phyloP scores from a whole-genome alignment of 2,329 filamentous ascomycete genomes.

The Lasiodiplodia sp. region DNA sequence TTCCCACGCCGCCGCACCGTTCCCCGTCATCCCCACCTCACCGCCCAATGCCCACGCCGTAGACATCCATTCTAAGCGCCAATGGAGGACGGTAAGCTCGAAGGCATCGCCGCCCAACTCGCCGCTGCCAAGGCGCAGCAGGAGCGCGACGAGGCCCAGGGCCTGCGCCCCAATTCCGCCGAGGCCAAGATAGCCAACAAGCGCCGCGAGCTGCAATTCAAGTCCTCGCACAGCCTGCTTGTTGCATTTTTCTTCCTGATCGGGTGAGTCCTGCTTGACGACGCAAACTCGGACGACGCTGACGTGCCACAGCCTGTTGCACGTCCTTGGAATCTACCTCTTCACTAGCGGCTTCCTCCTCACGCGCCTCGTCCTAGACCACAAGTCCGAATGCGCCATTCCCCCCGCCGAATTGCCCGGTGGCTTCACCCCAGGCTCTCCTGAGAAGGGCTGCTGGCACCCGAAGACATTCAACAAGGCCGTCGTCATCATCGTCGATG shows the following conservation, averaged over 20 bases:
- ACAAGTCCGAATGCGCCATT: constrained; percentile 78
- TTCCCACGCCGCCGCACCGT: constrained; percentile 1
- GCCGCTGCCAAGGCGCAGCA: constrained; percentile 45
- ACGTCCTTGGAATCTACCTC: constrained; percentile 82
- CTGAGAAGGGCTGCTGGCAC: constrained; percentile 86
- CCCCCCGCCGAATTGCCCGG: constrained; percentile 67
- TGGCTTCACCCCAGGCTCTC: constrained; percentile 46
- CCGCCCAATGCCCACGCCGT: constrained; percentile 14
- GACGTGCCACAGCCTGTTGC: constrained; percentile 64
- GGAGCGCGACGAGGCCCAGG: constrained; percentile 42
- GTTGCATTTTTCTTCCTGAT: constrained; percentile 75
- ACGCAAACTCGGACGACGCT: neutral
- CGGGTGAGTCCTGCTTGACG: constrained; percentile 53
- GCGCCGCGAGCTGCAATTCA: constrained; percentile 58
- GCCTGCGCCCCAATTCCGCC: constrained; percentile 38
- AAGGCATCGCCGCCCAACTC: constrained; percentile 46
- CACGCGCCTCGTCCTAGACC: constrained; percentile 80
- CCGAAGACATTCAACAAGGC: constrained; percentile 92
- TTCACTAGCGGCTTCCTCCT: constrained; percentile 96
- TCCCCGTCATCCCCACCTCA: constrained; percentile 9
- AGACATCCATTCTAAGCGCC: constrained; percentile 25
- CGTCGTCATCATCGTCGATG: constrained; percentile 89
- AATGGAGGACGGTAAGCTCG: constrained; percentile 49
- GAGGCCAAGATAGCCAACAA: constrained; percentile 47
- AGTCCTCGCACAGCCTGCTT: constrained; percentile 59